Base-by-base conservation (phyloP, 805 yeast species). In the Wickerhamomyces sydowiorum region DNA sequence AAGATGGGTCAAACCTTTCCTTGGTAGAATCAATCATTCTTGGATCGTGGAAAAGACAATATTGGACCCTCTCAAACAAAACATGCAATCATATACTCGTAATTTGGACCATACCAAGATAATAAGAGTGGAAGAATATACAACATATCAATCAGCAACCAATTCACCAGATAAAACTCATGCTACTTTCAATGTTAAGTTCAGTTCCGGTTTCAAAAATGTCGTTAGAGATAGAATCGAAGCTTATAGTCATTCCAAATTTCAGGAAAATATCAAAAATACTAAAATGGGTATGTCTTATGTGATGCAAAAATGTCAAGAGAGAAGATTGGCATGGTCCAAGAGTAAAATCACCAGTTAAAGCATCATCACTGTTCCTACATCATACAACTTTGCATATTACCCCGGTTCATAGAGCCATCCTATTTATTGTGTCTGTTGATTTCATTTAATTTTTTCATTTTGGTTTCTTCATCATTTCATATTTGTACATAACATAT, bases 51-150 rank as follows among this genome's bases (percentile, higher is more conserved):
- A 90, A 57, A 76, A 78, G 51, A 76, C 88, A 1, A 63, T 82
- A 10, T 82, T 90, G 18, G 84, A 90, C 60, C 87, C 91, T 1
- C 51, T 57, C 9, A 56, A 60, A 5, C 63, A 70, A 45, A 67
- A 68, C 8, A 69, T 90, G 75, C 54, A 67, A 43, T 76, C 95
- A 2, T 89, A 86, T 65, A 81, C 87, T 14, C 73, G 88, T 47
- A 90, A 90, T 59, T 63, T 90, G 37, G 97, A 91, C 58, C 96
- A 91, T 59, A 78, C 85, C 1, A 73, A 75, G 48, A 76, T 90
- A 40, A 75, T 90, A 46, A 72, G 82, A 49, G 83, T 90, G 15
- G 95, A 87, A 57, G 97, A 90, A 57, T 76, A 65, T 52, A 76
- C 88, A 19, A 69, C 66, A 2, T 90, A 84, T 59, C 48, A 62